Base-by-base conservation (phyloP, 75 land plant genomes). In the Cunninghamia lanceolata region DNA sequence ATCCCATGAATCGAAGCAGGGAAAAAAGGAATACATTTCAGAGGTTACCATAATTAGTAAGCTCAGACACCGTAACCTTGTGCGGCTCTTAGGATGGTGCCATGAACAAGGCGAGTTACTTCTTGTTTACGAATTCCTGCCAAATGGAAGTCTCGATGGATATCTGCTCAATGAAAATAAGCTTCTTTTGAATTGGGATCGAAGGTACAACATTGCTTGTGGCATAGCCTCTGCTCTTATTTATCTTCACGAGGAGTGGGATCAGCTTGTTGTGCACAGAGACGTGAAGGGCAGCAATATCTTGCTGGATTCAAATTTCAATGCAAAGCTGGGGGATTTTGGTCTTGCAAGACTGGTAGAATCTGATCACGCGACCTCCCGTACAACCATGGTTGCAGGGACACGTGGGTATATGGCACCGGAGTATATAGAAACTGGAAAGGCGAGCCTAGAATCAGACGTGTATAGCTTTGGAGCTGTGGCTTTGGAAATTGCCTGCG, bases 11-110 rank as follows among this genome's bases (percentile, higher is more conserved):
- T 88, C 87, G 40, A 78, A 80, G 21, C 89, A 88, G 11, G 91
- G 91, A 0, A 54, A 46, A 82, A 56, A 52, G 56, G 91, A 90
- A 42, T 90, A 86, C 82, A 15, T 90, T 21, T 83, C 87, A 3
- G 91, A 90, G 86, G 50, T 90, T 16, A 45, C 83, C 19, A 90
- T 76, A 35, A 90, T 89, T 43, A 63, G 91, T 66, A 52, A 75
- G 59, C 88, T 90, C 42, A 42, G 90, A 35, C 90, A 90, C 63
- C 88, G 90, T 28, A 90, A 90, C 53, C 76, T 90, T 25, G 90
- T 89, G 52, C 86, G 28, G 32, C 82, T 89, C 14, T 42, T 73
- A 28, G 91, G 91, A 19, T 90, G 91, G 86, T 89, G 91, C 88
- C 68, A 56, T 16, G 39, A 43, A 6, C 11, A 36, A 11, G 36